phyloP scores from a whole-genome alignment of 169 alveolate genomes.

The Cryptosporidium baileyi region DNA sequence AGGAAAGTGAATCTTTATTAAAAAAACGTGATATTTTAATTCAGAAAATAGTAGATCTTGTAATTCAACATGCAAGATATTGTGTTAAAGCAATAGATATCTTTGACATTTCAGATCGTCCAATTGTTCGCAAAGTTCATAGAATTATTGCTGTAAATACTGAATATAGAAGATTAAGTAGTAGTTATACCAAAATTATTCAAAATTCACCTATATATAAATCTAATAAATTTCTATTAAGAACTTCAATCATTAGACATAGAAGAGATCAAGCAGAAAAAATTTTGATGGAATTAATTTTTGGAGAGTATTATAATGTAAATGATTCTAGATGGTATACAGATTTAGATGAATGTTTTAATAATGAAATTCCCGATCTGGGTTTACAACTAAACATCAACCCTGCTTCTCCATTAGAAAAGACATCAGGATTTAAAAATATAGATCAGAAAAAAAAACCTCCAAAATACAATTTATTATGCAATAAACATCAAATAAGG shows the following conservation, averaged over 20 bases:
- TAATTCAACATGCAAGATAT: constrained; percentile 22
- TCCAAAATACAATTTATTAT: constrained; percentile 17
- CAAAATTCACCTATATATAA: constrained; percentile 25
- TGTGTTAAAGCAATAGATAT: constrained; percentile 61
- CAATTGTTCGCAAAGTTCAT: constrained; percentile 56
- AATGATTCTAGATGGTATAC: constrained; percentile 49
- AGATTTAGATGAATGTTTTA: constrained; percentile 10
- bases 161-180: constrained; percentile 8
- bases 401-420: constrained; percentile 13
- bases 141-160: constrained; percentile 45
- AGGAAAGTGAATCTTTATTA: not conserved
- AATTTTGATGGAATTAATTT: not conserved
- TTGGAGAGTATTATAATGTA: constrained; percentile 18
- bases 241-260: constrained; percentile 47
- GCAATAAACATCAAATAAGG: constrained; percentile 33
- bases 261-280: constrained; percentile 27
- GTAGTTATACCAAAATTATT: not conserved
- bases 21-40: constrained; percentile 1
- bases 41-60: constrained; percentile 30
- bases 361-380: constrained; percentile 9
- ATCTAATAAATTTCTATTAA: constrained; percentile 23
- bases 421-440: constrained; percentile 3
- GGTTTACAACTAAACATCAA: not conserved
- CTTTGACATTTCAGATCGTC: constrained; percentile 67
- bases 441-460: constrained; percentile 12